Percentiles rank a stretch among this genome's conserved stretches.
These are phyloP conservation scores for Lasiosphaeria hispida DNA, from an alignment of 495 filamentous ascomycete genomes.

Conservation along the genomic window DNA sequence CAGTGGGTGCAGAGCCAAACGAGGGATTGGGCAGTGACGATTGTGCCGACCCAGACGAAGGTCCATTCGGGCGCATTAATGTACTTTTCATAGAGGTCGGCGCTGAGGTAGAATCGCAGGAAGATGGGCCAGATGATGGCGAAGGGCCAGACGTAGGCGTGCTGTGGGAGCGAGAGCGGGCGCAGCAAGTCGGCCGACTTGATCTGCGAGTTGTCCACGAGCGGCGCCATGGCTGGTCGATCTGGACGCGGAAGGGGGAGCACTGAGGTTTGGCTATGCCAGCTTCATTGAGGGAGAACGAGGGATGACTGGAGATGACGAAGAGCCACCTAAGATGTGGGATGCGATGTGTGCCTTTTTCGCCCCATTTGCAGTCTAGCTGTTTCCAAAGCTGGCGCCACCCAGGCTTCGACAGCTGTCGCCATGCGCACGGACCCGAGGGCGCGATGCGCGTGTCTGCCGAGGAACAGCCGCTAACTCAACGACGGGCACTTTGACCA, in stretches of 20 bases:
- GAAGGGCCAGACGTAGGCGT: constrained; percentile 92
- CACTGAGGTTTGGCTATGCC: constrained; percentile 8
- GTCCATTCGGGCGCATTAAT: constrained; percentile 93
- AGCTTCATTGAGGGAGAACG: constrained; percentile 19
- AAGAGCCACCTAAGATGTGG: not conserved
- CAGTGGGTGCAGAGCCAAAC: constrained; percentile 96
- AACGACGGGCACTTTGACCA: not conserved
- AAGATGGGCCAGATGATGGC: constrained; percentile 86
- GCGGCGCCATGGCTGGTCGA: constrained; percentile 50
- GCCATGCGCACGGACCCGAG: not conserved
- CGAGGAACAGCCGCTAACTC: constrained; percentile 1
- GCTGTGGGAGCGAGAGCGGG: constrained; percentile 75
- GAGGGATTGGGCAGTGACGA: constrained; percentile 83
- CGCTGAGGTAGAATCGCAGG: constrained; percentile 77
- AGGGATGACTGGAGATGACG: not conserved
- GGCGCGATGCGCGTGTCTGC: not conserved
- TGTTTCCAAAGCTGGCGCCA: constrained; percentile 8
- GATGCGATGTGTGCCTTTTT: constrained; percentile 20
- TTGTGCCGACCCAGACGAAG: constrained; percentile 84
- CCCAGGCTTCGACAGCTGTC: constrained; percentile 1
- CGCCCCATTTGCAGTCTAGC: constrained; percentile 6
- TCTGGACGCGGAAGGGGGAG: not conserved
- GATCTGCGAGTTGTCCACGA: constrained; percentile 91
- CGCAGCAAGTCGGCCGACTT: constrained; percentile 81
- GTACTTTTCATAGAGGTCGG: constrained; percentile 82